Evolutionary conservation across 495 filamentous ascomycete genomes (phyloP).

Genomic region (Parachaetomium inaequale): DNA sequence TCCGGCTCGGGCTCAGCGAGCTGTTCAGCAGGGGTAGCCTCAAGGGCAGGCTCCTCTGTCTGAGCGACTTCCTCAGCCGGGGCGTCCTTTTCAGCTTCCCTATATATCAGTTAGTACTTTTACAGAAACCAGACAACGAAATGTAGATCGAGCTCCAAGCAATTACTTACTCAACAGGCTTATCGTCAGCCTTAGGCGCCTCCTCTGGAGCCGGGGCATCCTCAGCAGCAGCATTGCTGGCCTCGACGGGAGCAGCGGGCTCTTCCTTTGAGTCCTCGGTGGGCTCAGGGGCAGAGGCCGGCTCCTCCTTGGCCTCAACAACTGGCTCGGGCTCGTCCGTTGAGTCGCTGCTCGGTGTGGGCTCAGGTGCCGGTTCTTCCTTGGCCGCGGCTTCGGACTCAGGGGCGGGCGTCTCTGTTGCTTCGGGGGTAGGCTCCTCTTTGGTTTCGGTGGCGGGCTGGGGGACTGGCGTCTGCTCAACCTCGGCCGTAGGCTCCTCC

Average conservation of each 20-base stretch:
- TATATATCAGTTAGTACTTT: background rate
- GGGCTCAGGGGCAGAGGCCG: background rate
- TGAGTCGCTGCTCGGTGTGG: background rate
- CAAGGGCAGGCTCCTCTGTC: background rate
- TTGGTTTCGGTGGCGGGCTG: constrained; percentile 5
- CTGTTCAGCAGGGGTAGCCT: background rate
- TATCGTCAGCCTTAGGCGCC: background rate
- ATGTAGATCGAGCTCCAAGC: background rate
- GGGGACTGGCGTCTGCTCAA: background rate
- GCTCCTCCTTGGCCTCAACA: constrained; percentile 3
- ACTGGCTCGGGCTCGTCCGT: background rate
- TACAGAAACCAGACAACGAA: background rate
- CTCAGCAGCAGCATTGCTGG: background rate
- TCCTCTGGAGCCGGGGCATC: background rate
- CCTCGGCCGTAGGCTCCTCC: constrained; percentile 9
- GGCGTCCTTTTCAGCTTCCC: background rate
- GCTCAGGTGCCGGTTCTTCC: background rate
- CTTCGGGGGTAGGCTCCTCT: background rate
- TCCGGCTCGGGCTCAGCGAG: background rate
- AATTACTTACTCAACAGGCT: background rate
- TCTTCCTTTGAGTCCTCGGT: background rate
- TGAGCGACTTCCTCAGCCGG: background rate
- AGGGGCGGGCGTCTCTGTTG: background rate
- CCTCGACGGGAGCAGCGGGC: background rate
- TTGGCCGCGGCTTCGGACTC: background rate